Percentiles rank a stretch among this genome's conserved stretches.
These are phyloP conservation scores for Puccinellia tenuiflora DNA, from an alignment of 176 grass and related monocot genomes.

Conservation along the genomic window DNA sequence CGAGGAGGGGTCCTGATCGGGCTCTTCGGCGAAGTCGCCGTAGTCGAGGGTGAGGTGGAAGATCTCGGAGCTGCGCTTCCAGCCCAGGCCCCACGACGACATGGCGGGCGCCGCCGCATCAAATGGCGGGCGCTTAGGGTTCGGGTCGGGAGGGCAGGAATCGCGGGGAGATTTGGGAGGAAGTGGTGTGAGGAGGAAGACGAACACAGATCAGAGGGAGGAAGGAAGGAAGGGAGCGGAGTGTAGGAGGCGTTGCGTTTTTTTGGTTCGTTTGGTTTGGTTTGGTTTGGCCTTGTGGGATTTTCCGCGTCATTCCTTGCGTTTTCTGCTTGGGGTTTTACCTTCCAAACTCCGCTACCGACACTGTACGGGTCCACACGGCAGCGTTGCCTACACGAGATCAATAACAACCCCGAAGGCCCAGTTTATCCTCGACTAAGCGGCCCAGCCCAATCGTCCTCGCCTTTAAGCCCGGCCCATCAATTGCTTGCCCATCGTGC, in stretches of 20 bases:
- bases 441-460: not conserved
- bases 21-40: slow-evolving; percentile 42
- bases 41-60: slow-evolving; percentile 96
- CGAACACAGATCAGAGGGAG: not conserved
- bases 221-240: not conserved
- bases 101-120: slow-evolving; percentile 51
- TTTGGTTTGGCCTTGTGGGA: not conserved
- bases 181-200: slow-evolving; percentile 12
- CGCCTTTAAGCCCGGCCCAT: not conserved
- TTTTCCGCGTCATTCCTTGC: not conserved
- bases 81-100: slow-evolving; percentile 96
- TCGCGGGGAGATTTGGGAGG: slow-evolving; percentile 2
- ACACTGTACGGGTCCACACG: slow-evolving; percentile 4
- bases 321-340: slow-evolving; percentile 39
- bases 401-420: not conserved
- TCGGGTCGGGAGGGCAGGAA: slow-evolving; percentile 6
- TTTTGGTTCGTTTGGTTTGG: not conserved
- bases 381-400: slow-evolving; percentile 23
- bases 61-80: slow-evolving; percentile 97
- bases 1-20: slow-evolving; percentile 17
- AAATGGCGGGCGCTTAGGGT: slow-evolving; percentile 32
- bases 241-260: slow-evolving; percentile 10
- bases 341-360: slow-evolving; percentile 26
- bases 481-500: not conserved
- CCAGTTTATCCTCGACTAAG: not conserved